A percentile compares a stretch with the other conserved stretches of the same genome.
phyloP scores from a whole-genome alignment of 106 monocot species.

The Dendrobium huoshanense region DNA sequence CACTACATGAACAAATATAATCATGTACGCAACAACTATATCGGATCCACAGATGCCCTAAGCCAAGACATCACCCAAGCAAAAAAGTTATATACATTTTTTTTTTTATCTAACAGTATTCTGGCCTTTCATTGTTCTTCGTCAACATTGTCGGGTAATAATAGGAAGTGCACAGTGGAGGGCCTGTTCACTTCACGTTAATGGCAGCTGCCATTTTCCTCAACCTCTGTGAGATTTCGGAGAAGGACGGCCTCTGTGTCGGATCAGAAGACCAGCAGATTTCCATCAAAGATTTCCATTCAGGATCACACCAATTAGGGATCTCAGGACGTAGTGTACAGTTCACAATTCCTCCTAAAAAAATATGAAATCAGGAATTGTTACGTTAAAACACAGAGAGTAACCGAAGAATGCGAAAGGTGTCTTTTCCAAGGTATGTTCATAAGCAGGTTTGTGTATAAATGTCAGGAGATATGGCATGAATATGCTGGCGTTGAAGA shows the following conservation, averaged over 20 bases:
- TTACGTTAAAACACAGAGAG: neutral
- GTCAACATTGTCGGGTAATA: neutral
- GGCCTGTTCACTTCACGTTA: conserved; percentile 60
- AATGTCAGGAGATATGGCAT: no score
- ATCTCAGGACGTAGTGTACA: conserved; percentile 74
- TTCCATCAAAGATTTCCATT: conserved; percentile 93
- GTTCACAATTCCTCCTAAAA: conserved; percentile 78
- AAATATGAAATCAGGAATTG: neutral
- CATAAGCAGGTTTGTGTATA: no score
- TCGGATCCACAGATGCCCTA: neutral
- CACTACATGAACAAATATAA: conserved; percentile 3
- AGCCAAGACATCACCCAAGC: neutral
- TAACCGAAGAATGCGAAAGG: no score
- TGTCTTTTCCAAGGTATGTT: no score
- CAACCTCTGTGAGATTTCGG: conserved; percentile 80
- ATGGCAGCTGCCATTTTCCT: conserved; percentile 82
- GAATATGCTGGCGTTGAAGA: no score
- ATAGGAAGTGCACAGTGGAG: neutral
- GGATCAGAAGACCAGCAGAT: conserved; percentile 89
- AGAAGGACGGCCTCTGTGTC: conserved; percentile 64
- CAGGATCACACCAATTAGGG: conserved; percentile 94
- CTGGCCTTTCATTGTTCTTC: neutral
- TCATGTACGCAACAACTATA: neutral
- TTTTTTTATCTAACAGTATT: neutral
- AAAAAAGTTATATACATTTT: conserved; percentile 2